A percentile compares a stretch with the other conserved stretches of the same genome.
These are phyloP conservation scores for Pyropia haitanensis DNA, from an alignment of 23 red algal species.

Conservation along the genomic window DNA sequence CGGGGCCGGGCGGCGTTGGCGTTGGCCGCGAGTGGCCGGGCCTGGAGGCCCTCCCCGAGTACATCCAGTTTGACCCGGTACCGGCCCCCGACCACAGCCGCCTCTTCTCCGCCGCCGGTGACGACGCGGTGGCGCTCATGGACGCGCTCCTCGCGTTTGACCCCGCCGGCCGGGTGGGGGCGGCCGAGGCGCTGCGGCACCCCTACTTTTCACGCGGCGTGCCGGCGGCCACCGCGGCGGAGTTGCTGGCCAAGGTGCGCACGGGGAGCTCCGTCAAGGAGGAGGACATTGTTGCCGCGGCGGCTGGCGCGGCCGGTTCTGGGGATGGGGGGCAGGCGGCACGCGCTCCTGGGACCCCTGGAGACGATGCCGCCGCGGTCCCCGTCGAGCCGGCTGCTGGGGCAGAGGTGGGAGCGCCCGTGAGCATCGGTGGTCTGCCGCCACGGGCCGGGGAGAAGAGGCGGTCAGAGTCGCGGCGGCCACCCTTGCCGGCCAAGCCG, in stretches of 20 bases:
- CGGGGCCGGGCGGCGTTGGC: too few species aligned
- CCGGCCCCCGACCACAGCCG: conserved; percentile 47
- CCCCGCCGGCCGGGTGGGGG: conserved; percentile 49
- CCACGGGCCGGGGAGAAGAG: too few species aligned
- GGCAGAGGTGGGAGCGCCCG: too few species aligned
- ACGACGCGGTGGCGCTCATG: conserved; percentile 57
- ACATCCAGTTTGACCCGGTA: conserved; percentile 61
- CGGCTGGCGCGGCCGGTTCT: background rate
- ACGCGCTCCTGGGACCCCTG: too few species aligned
- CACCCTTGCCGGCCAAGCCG: too few species aligned
- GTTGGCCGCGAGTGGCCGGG: conserved; percentile 43
- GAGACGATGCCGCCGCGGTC: too few species aligned
- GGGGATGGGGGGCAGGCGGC: too few species aligned
- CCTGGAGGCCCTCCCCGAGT: conserved; percentile 67
- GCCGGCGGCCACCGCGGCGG: conserved; percentile 26
- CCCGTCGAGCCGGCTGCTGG: too few species aligned
- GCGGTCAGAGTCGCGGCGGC: too few species aligned
- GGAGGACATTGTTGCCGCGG: background rate
- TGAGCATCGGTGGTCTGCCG: too few species aligned
- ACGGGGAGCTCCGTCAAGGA: conserved; percentile 50
- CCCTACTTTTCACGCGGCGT: conserved; percentile 48
- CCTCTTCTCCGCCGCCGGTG: conserved; percentile 59
- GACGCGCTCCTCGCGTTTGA: conserved; percentile 62
- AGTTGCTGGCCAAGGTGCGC: conserved; percentile 32
- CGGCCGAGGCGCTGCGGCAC: conserved; percentile 65